Evolutionary conservation across 495 filamentous ascomycete genomes (phyloP).

Genomic region (Physcia stellaris): DNA sequence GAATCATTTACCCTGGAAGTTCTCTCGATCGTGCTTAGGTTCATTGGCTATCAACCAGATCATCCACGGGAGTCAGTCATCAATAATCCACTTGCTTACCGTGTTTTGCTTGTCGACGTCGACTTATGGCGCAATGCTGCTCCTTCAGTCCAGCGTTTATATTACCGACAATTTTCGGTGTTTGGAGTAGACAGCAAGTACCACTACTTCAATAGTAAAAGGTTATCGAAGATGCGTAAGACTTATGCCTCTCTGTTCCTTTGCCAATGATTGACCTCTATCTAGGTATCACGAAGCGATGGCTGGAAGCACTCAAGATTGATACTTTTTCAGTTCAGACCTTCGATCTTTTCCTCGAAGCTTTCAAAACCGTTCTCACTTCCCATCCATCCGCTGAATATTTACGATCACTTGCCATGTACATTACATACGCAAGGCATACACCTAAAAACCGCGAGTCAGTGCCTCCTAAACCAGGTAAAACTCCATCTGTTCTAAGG

Average conservation of each 20-base stretch:
- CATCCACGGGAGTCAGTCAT: conserved; percentile 77
- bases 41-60: conserved; percentile 72
- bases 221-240: conserved; percentile 83
- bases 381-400: conserved; percentile 69
- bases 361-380: conserved; percentile 65
- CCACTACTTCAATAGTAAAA: conserved; percentile 78
- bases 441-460: conserved; percentile 20
- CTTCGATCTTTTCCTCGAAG: conserved; percentile 57
- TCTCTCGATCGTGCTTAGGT: conserved; percentile 62
- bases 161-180: conserved; percentile 78
- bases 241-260: conserved; percentile 14
- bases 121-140: conserved; percentile 81
- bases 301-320: conserved; percentile 77
- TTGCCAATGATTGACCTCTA: conserved; percentile 19
- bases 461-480: conserved; percentile 23
- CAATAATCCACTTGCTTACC: conserved; percentile 87
- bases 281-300: conserved; percentile 76
- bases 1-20: conserved; percentile 55
- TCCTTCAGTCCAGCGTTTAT: conserved; percentile 60
- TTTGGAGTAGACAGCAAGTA: conserved; percentile 79
- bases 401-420: conserved; percentile 75
- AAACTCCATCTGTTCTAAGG: conserved; percentile 31
- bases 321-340: conserved; percentile 60
- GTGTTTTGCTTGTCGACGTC: conserved; percentile 79
- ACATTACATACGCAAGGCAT: conserved; percentile 86